Evolutionary conservation across 2,329 filamentous ascomycete genomes (phyloP), one percentile per base, ranked within the genome.

Genomic region (Pseudomassariella vexata): DNA sequence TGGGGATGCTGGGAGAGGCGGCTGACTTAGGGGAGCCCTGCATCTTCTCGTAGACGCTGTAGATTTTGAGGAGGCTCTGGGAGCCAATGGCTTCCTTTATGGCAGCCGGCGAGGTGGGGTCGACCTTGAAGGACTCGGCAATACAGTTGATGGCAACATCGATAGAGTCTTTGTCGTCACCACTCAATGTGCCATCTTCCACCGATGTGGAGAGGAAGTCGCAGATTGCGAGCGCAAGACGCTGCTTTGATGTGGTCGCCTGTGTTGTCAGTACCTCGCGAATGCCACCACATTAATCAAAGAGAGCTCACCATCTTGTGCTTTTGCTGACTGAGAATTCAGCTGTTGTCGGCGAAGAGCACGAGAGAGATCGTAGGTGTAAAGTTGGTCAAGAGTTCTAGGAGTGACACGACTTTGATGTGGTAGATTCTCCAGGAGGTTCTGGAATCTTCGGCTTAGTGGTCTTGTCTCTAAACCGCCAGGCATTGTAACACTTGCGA

Each of bases 81-180:
- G 80, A 76, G 52, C 88, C 89, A 45, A 94, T 70, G 46, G 89
- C 87, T 46, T 85, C 76, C 45, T 77, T 67, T 48, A 90, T 68
- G 49, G 86, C 81, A 34, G 73, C 67, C 51, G 78, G 70, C 62
- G 94, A 81, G 41, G 72, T 65, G n/a, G 86, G 76, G 63, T 96
- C 88, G 52, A 98, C 84, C 62, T 94, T 87, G 77, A 96, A 98
- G 47, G 84, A 83, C 59, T 96, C 90, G 47, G 82, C 77, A 60
- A 98, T 96, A 66, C 90, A 95, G 65, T 89, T 89, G 56, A 85
- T 75, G 45, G 92, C 92, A 32, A 98, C 82, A 56, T 98, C 92
- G 58, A 98, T 85, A 42, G 83, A 90, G 55, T 98, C 92, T 47
- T 82, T 78, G 60, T 98, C 90, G 50, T 96, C 92, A 49, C 82